Evolutionary conservation across 768 basidiomycete species (phyloP).

Genomic region (Pisolithus tinctorius): DNA sequence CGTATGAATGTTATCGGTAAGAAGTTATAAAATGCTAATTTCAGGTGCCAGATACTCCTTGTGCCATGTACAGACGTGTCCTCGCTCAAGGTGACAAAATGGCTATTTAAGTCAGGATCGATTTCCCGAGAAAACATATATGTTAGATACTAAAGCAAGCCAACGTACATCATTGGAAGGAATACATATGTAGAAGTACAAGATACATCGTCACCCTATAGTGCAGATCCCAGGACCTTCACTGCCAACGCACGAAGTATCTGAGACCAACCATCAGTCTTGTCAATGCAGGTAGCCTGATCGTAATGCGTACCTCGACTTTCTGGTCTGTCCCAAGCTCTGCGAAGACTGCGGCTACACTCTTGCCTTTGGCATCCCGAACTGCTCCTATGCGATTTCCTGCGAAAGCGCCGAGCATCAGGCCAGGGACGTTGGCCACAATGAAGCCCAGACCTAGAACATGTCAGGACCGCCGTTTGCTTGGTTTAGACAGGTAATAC

Average conservation of each 20-base stretch:
- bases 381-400: conserved; percentile 90
- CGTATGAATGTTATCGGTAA: too few species aligned
- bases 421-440: conserved; percentile 78
- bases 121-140: too few species aligned
- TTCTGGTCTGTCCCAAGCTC: conserved; percentile 73
- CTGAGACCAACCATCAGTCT: conserved; percentile 30
- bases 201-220: conserved; percentile 14
- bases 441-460: conserved; percentile 32
- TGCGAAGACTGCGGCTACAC: conserved; percentile 82
- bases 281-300: not conserved
- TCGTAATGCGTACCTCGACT: conserved; percentile 59
- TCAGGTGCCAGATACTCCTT: too few species aligned
- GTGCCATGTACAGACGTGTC: too few species aligned
- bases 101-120: too few species aligned
- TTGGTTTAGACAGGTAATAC: conserved; percentile 10
- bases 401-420: conserved; percentile 79
- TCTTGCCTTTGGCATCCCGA: conserved; percentile 91
- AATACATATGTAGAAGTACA: conserved; percentile 4
- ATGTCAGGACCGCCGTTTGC: conserved; percentile 17
- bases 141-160: too few species aligned
- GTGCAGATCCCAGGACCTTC: conserved; percentile 72
- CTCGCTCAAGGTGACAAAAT: too few species aligned
- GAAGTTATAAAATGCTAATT: too few species aligned
- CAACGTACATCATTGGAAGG: too few species aligned
- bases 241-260: conserved; percentile 74